Percentiles rank a stretch among this genome's conserved stretches.
phyloP scores from a whole-genome alignment of 73 alveolate genomes.

The Paramecium octaurelia region DNA sequence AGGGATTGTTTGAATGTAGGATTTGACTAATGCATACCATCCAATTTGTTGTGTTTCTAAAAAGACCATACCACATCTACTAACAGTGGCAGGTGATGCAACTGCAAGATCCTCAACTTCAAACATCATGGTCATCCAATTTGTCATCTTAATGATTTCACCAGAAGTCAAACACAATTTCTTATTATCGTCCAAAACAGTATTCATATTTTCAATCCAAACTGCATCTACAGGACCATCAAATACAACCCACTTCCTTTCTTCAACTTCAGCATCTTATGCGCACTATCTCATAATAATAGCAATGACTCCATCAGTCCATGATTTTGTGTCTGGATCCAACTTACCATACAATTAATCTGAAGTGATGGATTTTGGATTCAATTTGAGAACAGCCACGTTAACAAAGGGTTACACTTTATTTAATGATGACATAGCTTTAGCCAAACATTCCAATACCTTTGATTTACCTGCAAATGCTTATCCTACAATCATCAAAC shows the following conservation, averaged over 20 bases:
- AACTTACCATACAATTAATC: conserved; percentile 81
- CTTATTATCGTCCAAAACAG: conserved; percentile 94
- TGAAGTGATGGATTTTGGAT: conserved; percentile 84
- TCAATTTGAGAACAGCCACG: conserved; percentile 72
- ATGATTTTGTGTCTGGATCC: conserved; percentile 85
- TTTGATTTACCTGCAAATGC: conserved; percentile 80
- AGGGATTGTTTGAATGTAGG: conserved; percentile 30
- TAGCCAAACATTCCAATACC: conserved; percentile 85
- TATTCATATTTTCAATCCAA: conserved; percentile 97
- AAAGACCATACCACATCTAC: conserved; percentile 99
- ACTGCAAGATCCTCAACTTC: conserved; percentile 99
- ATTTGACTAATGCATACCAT: conserved; percentile 61
- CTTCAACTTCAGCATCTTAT: conserved; percentile 84
- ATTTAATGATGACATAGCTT: conserved; percentile 92
- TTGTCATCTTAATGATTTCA: conserved; percentile 94
- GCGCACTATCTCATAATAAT: conserved; percentile 92
- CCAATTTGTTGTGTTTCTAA: conserved; percentile 91
- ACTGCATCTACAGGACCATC: conserved; percentile 98
- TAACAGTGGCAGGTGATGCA: conserved; percentile 99
- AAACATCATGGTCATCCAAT: conserved; percentile 97
- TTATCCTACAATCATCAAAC: conserved; percentile 93
- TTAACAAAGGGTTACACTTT: neutral
- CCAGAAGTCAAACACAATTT: conserved; percentile 90
- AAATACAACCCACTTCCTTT: conserved; percentile 87
- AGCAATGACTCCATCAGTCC: conserved; percentile 97